These are phyloP conservation scores for Plicaturopsis crispa DNA, from an alignment of 768 basidiomycete species.

Conservation along the genomic window DNA sequence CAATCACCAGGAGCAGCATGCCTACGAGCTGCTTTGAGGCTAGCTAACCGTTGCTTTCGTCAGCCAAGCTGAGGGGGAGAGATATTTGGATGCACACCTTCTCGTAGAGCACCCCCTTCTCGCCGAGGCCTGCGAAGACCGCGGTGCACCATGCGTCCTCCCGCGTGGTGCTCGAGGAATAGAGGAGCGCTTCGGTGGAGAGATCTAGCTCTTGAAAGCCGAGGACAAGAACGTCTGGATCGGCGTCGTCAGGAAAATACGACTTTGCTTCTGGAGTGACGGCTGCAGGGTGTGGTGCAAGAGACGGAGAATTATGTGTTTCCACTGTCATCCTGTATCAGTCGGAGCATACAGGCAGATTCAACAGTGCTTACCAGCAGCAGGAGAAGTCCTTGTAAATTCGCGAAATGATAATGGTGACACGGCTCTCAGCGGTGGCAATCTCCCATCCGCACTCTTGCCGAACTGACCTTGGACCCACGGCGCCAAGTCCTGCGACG, in stretches of 20 bases:
- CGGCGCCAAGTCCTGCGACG: conserved; percentile 61
- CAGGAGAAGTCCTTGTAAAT: too few species aligned
- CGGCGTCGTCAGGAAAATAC: conserved; percentile 18
- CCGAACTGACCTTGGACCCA: conserved; percentile 47
- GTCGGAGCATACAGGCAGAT: too few species aligned
- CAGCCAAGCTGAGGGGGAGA: not conserved
- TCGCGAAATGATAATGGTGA: too few species aligned
- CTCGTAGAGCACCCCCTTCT: conserved; percentile 52
- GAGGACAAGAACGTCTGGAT: conserved; percentile 66
- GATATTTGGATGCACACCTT: conserved; percentile 36
- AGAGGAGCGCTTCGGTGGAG: conserved; percentile 71
- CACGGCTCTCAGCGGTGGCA: too few species aligned
- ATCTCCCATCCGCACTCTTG: too few species aligned
- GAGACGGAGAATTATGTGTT: too few species aligned
- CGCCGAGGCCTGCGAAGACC: conserved; percentile 62
- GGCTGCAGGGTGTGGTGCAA: too few species aligned
- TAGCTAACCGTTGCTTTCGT: conserved; percentile 33
- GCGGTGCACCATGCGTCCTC: conserved; percentile 72
- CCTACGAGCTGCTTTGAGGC: conserved; percentile 77
- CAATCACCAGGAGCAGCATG: conserved; percentile 67
- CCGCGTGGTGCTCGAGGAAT: conserved; percentile 49
- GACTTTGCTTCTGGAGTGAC: too few species aligned
- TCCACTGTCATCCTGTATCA: too few species aligned
- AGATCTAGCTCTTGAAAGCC: conserved; percentile 79
- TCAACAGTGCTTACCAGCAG: too few species aligned